phyloP scores from a whole-genome alignment of 2,329 filamentous ascomycete genomes.

The Clarireedia sp. region DNA sequence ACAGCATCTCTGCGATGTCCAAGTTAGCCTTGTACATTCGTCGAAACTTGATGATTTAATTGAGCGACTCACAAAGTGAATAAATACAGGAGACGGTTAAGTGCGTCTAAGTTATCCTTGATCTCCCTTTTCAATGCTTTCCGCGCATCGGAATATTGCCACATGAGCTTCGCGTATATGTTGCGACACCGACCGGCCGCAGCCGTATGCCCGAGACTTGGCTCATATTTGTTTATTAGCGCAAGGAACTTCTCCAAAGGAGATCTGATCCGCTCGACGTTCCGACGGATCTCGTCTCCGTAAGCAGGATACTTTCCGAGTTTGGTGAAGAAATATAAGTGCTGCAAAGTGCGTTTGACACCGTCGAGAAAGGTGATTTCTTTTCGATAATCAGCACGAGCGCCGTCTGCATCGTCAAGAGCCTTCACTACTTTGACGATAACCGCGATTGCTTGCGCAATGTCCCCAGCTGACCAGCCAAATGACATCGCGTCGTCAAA shows the following conservation, averaged over 20 bases:
- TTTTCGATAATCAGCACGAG: not conserved
- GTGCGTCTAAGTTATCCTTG: not conserved
- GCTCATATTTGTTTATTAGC: not conserved
- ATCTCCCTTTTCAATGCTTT: not conserved
- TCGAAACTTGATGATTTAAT: not conserved
- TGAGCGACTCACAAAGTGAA: not conserved
- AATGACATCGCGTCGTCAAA: constrained; percentile 7
- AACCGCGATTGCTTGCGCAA: constrained; percentile 4
- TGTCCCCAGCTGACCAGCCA: constrained; percentile 12
- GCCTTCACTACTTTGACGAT: constrained; percentile 6
- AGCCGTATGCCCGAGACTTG: not conserved
- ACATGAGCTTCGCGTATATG: not conserved
- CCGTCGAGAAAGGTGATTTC: not conserved
- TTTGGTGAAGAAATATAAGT: not conserved
- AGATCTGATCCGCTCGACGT: not conserved
- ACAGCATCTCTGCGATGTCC: too few species aligned
- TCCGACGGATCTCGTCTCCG: not conserved
- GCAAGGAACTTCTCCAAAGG: not conserved
- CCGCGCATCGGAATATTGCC: not conserved
- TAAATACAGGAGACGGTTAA: too few species aligned
- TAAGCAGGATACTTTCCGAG: not conserved
- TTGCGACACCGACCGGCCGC: not conserved
- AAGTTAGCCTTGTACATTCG: not conserved
- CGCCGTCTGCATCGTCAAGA: constrained; percentile 2
- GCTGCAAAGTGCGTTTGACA: not conserved